Base-by-base conservation (phyloP, 768 basidiomycete species). In the Lentinula boryana region DNA sequence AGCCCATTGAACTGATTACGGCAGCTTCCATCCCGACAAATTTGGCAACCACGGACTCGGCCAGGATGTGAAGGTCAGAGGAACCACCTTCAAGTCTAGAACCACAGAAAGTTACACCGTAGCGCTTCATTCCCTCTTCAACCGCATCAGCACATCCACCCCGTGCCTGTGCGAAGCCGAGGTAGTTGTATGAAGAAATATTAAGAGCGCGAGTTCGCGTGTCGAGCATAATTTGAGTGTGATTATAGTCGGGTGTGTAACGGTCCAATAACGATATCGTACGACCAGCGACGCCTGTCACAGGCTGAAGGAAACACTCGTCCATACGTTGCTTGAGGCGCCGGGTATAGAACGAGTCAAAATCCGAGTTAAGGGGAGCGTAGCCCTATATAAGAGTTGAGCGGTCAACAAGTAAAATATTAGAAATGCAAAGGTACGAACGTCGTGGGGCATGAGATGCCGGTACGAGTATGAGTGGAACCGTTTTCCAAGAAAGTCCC, bases 261-360 rank as follows among this genome's bases (percentile, higher is more conserved):
- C 96, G 90, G 75, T 98, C 93, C 54, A 93, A 82, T 60, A 91
- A 80, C 48, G 86, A 72, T 68, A 97, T 91, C 27, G 95, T 95
- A 52, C 97, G 93, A 4, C 95, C 96, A 4, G 97, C 93, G 33
- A 98, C 96, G 36, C 94, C 93, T 0, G 96, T 97, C 57, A 92
- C 84, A 15, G 96, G 96, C 61, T 92, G 86, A 1, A 88, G 85
- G 76, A 98, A 98, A 69, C 94, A 96, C 70, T 98, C 95, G 68
- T 97, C 95, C 76, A 98, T 88, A 58, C 96, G 93, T 10, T 82
- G 80, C 72, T 98, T 98, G 65, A 98, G 84, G 3, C 95, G 89
- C 55, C 96, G 93, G 62, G 95, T 96, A 80, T 98, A 98, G 78
- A 98, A 99, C 5, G 97, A 98, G 73, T 98, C 96, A 66, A 98